Evolutionary conservation across 148 eudicot genomes (phyloP), one percentile per base, ranked within the genome.

Genomic region (Polygonum aviculare): DNA sequence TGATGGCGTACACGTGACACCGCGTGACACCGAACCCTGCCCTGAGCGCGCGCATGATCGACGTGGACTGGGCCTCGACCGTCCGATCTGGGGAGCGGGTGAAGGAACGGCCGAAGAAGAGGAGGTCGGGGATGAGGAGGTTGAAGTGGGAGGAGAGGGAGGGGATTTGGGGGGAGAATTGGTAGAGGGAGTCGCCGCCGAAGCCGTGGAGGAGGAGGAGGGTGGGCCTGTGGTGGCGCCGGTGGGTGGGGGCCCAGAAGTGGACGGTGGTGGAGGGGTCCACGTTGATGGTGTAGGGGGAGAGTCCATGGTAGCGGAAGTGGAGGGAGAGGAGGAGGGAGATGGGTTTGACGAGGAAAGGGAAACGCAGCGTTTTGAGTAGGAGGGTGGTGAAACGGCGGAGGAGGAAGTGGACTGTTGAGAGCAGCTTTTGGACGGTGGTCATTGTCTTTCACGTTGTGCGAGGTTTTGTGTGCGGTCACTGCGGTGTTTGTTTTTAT

Each of bases 31-130:
- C 88, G 77, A 90, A 83, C 44, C 86, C 82, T 49, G 22, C 69
- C 83, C 55, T 84, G 73, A 91, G 72, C 73, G 87, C 93, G 40
- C 83, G 77, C 51, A 47, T 40, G 19, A 90, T 85, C 38, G 89
- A 86, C 80, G 72, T 81, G n/a, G 94, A 94, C 74, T 92, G 97
- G 71, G 83, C 88, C 62, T 31, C 74, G 31, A 81, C 86, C 15
- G 86, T 75, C 49, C 97, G 80, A 8, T 90, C 89, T 36, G 9
- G 22, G 21, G 71, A 8, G 5, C 12, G 77, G 31, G 90, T 81
- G 81, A 76, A 45, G 18, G 97, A 91, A 4, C 81, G 73, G 5
- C 97, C 97, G 59, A 83, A 91, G 81, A 92, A 92, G 2, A 92
- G 76, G 12, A 92, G 80, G 35, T 87, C 94, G 21, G 97, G 97